Percentiles rank a stretch among this genome's conserved stretches.
Evolutionary conservation across 2,329 filamentous ascomycete species (phyloP).

Genomic region (Ascochyta rabiei): DNA sequence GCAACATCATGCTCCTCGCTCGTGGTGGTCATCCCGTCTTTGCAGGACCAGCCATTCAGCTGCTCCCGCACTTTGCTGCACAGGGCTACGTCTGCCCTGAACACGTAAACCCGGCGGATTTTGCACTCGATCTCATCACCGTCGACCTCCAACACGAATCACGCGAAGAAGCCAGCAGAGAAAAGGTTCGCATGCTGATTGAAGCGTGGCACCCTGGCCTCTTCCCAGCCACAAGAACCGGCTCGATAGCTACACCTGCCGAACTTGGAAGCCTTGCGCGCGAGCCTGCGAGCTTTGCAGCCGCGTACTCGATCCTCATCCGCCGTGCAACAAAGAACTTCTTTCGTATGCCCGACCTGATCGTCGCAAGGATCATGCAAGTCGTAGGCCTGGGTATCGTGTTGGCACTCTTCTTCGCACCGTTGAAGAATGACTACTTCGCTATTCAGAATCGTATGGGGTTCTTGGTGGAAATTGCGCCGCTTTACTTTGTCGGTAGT

Average conservation of each 20-base stretch:
- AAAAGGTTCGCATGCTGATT: constrained; percentile 67
- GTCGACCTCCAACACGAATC: constrained; percentile 72
- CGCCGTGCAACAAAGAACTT: constrained; percentile 70
- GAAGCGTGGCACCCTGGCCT: constrained; percentile 59
- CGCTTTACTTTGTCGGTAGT: constrained; percentile 74
- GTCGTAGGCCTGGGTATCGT: constrained; percentile 47
- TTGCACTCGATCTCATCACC: constrained; percentile 77
- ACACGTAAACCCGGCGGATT: constrained; percentile 78
- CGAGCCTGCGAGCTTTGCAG: constrained; percentile 64
- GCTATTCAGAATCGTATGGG: constrained; percentile 76
- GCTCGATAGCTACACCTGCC: constrained; percentile 67
- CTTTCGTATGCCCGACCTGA: constrained; percentile 46
- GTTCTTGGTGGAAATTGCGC: constrained; percentile 73
- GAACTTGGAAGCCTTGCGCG: constrained; percentile 73
- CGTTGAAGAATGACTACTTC: constrained; percentile 70
- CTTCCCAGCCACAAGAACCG: constrained; percentile 30
- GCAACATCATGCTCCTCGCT: constrained; percentile 72
- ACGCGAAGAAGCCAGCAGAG: constrained; percentile 66
- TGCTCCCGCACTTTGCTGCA: constrained; percentile 68
- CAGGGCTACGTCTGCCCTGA: constrained; percentile 69
- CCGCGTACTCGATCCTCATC: constrained; percentile 71
- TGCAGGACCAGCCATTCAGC: constrained; percentile 65
- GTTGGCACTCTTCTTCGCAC: constrained; percentile 65
- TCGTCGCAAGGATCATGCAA: constrained; percentile 47
- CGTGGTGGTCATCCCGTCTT: constrained; percentile 73